Evolutionary conservation across 2,329 filamentous ascomycete species (phyloP), one percentile per base, ranked within the genome.

Genomic region (Trichothecium sympodiale): DNA sequence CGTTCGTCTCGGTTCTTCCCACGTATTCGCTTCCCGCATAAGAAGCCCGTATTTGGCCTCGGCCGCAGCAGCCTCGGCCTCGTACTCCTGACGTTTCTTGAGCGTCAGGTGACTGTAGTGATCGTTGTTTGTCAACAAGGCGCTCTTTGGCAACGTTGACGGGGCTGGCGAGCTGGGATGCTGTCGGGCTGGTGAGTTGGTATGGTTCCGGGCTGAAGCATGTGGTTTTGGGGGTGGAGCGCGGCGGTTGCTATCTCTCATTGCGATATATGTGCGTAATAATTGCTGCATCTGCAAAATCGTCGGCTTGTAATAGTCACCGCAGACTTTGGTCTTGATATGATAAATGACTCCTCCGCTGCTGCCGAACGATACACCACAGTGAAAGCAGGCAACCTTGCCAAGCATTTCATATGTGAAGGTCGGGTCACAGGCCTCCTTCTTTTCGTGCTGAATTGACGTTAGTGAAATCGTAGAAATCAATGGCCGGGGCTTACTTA

Each of bases 301-400:
- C 20, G 20, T 25, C 20, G 20, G 20, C 20, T 6, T 6, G 10
- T 25, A 42, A 38, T 63, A 61, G 4, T 52, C 43, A n/a, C 68
- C 67, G 42, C 71, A 75, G 3, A 70, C 61, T 3, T 52, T 47
- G 36, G 60, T 61, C 27, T 56, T 51, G 0, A 48, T 40, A 40
- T 74, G 71, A 50, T 70, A 70, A 34, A 54, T 41, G 3, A 66
- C 44, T 1, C 64, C 66, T 16, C 54, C 55, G 4, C 46, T 43
- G 9, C 60, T 63, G 3, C 50, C 51, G 31, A 74, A 72, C 4
- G 34, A 37, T 29, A 60, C 54, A 17, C 65, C 65, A 31, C 69
- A 74, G 33, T 60, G 53, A 2, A 53, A 41, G 35, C 70, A 74
- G 1, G 54, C 46, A 15, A 57, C 61, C n/a, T 49, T 54, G 36